These are phyloP conservation scores for Saxispiralis lemnorum DNA, from an alignment of 495 filamentous ascomycete genomes.

Conservation along the genomic window DNA sequence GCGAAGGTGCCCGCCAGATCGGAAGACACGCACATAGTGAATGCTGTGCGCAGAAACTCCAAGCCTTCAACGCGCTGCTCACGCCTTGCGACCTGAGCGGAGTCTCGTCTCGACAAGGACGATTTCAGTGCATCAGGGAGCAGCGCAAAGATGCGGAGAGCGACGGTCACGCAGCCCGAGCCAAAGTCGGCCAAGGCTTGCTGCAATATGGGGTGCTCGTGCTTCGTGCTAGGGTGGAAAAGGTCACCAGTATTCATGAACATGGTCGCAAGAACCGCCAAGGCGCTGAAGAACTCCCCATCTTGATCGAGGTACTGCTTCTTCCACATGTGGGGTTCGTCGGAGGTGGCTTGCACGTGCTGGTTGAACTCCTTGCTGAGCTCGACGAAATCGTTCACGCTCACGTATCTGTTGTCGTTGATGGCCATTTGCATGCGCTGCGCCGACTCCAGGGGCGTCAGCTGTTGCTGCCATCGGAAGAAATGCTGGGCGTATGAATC, in stretches of 20 bases:
- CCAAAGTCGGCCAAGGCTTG: not conserved
- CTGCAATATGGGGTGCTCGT: not conserved
- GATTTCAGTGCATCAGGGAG: not conserved
- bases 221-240: not conserved
- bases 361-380: not conserved
- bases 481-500: too few species aligned
- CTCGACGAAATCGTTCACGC: not conserved
- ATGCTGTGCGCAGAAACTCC: too few species aligned
- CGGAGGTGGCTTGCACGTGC: not conserved
- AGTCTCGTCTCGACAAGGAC: slow-evolving; percentile 2
- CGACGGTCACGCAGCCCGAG: not conserved
- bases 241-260: not conserved
- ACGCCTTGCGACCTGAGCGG: not conserved
- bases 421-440: too few species aligned
- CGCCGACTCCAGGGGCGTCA: too few species aligned
- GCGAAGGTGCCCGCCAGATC: too few species aligned
- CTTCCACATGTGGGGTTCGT: not conserved
- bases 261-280: not conserved
- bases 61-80: too few species aligned
- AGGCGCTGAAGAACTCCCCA: not conserved
- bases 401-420: not conserved
- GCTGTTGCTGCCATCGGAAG: too few species aligned
- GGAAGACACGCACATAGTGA: too few species aligned
- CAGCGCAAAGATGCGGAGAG: not conserved
- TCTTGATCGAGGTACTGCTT: slow-evolving; percentile 1